Evolutionary conservation across 2,329 filamentous ascomycete genomes (phyloP).

Genomic region (Aspergillus quadrilineatus): DNA sequence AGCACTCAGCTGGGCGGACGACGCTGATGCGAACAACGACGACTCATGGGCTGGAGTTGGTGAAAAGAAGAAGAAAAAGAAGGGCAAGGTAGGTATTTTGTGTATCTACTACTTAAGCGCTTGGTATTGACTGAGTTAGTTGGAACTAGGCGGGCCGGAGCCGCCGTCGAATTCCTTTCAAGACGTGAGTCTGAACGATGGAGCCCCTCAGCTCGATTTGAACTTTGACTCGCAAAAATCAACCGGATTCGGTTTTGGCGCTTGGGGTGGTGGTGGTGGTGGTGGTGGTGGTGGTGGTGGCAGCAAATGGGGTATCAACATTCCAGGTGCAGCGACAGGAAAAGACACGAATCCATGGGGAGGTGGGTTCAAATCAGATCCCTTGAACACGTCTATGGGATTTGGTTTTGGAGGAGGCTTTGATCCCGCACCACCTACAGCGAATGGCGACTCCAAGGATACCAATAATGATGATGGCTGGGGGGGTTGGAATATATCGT

Average conservation of each 20-base stretch:
- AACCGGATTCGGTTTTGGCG: slow-evolving; percentile 49
- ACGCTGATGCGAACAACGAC: slow-evolving; percentile 44
- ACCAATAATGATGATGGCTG: slow-evolving; percentile 40
- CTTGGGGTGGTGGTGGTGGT: slow-evolving; percentile 61
- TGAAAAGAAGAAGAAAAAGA: slow-evolving; percentile 59
- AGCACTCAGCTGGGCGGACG: slow-evolving; percentile 49
- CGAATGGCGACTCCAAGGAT: slow-evolving; percentile 45
- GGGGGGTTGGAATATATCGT: slow-evolving; percentile 39
- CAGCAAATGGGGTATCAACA: slow-evolving; percentile 47
- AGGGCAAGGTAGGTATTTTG: slow-evolving; percentile 52
- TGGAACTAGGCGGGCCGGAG: slow-evolving; percentile 36
- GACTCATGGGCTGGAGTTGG: slow-evolving; percentile 55
- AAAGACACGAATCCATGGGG: slow-evolving; percentile 45
- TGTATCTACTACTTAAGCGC: not conserved
- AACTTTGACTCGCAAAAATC: slow-evolving; percentile 51
- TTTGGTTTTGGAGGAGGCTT: slow-evolving; percentile 48
- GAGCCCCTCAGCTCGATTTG: slow-evolving; percentile 57
- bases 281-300: slow-evolving; percentile 61
- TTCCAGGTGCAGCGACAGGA: slow-evolving; percentile 30
- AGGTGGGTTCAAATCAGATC: slow-evolving; percentile 35
- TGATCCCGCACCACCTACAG: slow-evolving; percentile 32
- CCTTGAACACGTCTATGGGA: slow-evolving; percentile 34
- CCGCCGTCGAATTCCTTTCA: slow-evolving; percentile 54
- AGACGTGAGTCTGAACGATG: slow-evolving; percentile 66
- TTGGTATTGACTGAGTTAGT: not conserved